A percentile compares a stretch with the other conserved stretches of the same genome.
Conservation (phyloP, 2,329 filamentous ascomycete genomes). For the Venturia effusa region DNA sequence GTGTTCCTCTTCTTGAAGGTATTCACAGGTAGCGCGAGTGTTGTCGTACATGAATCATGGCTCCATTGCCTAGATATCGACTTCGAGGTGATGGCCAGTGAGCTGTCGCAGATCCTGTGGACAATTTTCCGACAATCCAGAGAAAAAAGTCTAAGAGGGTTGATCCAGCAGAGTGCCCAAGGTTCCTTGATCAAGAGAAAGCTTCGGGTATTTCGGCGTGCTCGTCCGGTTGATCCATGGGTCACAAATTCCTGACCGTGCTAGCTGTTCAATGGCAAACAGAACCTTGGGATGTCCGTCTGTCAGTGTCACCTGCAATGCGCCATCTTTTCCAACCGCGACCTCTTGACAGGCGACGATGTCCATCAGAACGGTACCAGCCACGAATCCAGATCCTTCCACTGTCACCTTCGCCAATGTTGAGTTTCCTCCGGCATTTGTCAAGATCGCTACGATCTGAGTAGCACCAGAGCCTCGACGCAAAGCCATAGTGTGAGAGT, state of each 20-base stretch:
- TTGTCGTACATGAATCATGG: too few species aligned
- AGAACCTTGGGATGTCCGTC: conserved; percentile 23
- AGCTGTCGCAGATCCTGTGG: too few species aligned
- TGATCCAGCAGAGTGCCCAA: background rate
- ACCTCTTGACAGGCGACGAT: conserved; percentile 21
- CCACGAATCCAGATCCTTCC: conserved; percentile 16
- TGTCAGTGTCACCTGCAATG: conserved; percentile 20
- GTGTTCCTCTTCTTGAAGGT: too few species aligned
- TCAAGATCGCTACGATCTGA: conserved; percentile 34
- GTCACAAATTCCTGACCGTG: background rate
- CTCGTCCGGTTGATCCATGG: background rate
- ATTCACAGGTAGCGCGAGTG: too few species aligned
- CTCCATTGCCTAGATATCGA: too few species aligned
- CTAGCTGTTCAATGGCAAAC: conserved; percentile 15
- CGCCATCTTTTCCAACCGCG: conserved; percentile 18
- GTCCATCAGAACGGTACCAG: conserved; percentile 19
- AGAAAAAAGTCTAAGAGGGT: too few species aligned
- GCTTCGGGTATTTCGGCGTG: background rate
- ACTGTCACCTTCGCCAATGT: conserved; percentile 19
- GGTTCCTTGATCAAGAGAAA: background rate
- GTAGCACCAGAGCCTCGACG: conserved; percentile 32
- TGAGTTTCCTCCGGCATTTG: conserved; percentile 18
- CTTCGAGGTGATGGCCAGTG: too few species aligned
- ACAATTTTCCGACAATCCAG: too few species aligned
- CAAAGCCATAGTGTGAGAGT: conserved; percentile 33